A percentile compares a stretch with the other conserved stretches of the same genome.
Evolutionary conservation across 2,329 filamentous ascomycete genomes (phyloP).

Genomic region (Phaeosphaeriaceae sp.): DNA sequence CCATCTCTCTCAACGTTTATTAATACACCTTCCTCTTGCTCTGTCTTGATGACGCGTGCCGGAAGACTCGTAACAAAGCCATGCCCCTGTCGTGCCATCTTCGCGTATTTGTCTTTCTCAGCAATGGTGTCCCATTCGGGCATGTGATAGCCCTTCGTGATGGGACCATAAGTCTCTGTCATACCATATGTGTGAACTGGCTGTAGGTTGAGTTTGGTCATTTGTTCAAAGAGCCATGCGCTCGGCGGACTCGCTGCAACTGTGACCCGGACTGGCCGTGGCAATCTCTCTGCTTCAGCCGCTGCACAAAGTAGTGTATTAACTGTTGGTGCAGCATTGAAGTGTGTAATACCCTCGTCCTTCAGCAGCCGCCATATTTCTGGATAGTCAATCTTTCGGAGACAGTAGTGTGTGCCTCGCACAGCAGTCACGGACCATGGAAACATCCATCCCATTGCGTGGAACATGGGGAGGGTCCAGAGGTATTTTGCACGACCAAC

Average conservation of each 20-base stretch:
- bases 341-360: constrained; percentile 88
- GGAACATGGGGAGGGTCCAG: constrained; percentile 92
- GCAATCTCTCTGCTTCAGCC: constrained; percentile 73
- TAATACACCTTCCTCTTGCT: constrained; percentile 70
- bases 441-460: constrained; percentile 77
- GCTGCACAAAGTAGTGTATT: constrained; percentile 90
- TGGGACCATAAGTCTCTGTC: constrained; percentile 90
- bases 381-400: constrained; percentile 93
- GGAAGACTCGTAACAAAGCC: constrained; percentile 86
- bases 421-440: constrained; percentile 94
- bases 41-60: constrained; percentile 80
- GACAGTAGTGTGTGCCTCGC: constrained; percentile 90
- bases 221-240: constrained; percentile 88
- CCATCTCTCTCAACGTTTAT: constrained; percentile 73
- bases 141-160: constrained; percentile 91
- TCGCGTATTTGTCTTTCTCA: constrained; percentile 77
- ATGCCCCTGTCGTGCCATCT: constrained; percentile 94
- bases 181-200: constrained; percentile 93
- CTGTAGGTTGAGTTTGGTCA: constrained; percentile 83
- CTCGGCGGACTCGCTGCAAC: constrained; percentile 92
- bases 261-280: constrained; percentile 78
- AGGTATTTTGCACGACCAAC: constrained; percentile 78
- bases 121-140: constrained; percentile 82
- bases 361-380: constrained; percentile 90
- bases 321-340: constrained; percentile 94